A percentile compares a stretch with the other conserved stretches of the same genome.
Evolutionary conservation across 805 yeast species (phyloP).

Genomic region (Candida berthetii): DNA sequence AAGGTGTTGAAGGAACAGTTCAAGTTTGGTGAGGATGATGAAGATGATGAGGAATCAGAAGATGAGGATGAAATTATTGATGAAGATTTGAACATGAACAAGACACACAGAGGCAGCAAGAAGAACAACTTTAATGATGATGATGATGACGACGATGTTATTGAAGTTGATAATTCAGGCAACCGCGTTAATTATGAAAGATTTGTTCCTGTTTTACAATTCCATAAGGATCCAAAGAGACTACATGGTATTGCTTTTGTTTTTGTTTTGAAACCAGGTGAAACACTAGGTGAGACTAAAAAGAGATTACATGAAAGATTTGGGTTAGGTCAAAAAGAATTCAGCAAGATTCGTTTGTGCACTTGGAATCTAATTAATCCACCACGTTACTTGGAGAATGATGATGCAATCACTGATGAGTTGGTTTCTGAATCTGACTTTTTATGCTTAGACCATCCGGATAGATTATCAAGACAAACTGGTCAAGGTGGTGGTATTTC

Average conservation of each 20-base stretch:
- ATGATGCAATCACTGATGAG: constrained; percentile 49
- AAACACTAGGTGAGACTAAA: constrained; percentile 55
- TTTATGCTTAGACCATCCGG: constrained; percentile 85
- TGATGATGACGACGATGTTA: constrained; percentile 1
- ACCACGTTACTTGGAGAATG: constrained; percentile 43
- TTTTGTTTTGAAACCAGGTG: constrained; percentile 65
- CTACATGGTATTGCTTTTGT: constrained; percentile 85
- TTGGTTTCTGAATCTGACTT: constrained; percentile 42
- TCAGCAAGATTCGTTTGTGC: constrained; percentile 62
- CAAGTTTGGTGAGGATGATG: constrained; percentile 9
- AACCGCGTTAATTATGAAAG: constrained; percentile 22
- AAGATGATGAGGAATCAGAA: constrained; percentile 13
- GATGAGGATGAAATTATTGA: constrained; percentile 10
- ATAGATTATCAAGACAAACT: constrained; percentile 56
- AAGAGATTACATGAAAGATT: constrained; percentile 60
- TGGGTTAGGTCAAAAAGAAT: constrained; percentile 76
- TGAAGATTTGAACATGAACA: constrained; percentile 6
- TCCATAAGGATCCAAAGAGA: constrained; percentile 56
- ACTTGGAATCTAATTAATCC: constrained; percentile 23
- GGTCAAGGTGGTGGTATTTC: constrained; percentile 43
- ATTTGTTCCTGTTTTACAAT: constrained; percentile 68
- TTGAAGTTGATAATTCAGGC: constrained; percentile 10
- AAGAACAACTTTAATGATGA: constrained; percentile 1
- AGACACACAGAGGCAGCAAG: too few relatives aligned
- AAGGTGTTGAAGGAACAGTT: constrained; percentile 18